phyloP scores from a whole-genome alignment of 441 rosid genomes.

The Erodium texanum region DNA sequence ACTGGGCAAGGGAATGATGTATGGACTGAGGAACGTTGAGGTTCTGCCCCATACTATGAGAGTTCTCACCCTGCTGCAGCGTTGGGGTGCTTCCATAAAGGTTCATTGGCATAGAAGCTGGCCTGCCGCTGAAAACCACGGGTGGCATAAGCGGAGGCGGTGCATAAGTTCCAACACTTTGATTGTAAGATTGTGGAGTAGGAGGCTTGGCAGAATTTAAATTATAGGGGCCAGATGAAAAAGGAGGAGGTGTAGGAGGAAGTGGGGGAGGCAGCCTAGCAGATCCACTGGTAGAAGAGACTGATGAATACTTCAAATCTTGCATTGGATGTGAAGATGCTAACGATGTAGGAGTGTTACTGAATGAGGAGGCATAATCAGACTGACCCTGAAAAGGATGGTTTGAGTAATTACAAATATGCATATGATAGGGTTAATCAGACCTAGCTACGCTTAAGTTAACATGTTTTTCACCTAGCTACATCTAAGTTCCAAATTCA shows the following conservation, averaged over 20 bases:
- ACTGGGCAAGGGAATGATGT: conserved; percentile 42
- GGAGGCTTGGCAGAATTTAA: no score
- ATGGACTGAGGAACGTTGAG: no score
- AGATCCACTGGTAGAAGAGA: conserved; percentile 60
- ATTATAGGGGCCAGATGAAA: conserved; percentile 69
- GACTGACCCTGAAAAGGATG: conserved; percentile 48
- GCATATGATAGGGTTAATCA: no score
- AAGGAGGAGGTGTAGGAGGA: conserved; percentile 79
- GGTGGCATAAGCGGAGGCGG: conserved; percentile 64
- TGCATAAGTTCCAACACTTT: conserved; percentile 42
- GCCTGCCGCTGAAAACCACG: conserved; percentile 46
- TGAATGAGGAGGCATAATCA: conserved; percentile 35
- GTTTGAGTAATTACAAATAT: no score
- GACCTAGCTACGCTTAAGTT: no score
- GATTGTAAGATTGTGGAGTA: conserved; percentile 57
- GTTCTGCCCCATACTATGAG: conserved; percentile 38
- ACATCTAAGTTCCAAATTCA: no score
- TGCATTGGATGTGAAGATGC: conserved; percentile 26
- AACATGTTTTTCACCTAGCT: no score
- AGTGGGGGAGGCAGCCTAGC: conserved; percentile 70
- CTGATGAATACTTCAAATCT: conserved; percentile 40
- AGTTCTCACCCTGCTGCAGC: conserved; percentile 62
- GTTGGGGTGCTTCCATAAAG: conserved; percentile 45
- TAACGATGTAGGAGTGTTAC: conserved; percentile 25
- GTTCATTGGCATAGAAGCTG: conserved; percentile 46